Base-by-base conservation (phyloP, 768 basidiomycete species). In the Psilocybe cyanescens region DNA sequence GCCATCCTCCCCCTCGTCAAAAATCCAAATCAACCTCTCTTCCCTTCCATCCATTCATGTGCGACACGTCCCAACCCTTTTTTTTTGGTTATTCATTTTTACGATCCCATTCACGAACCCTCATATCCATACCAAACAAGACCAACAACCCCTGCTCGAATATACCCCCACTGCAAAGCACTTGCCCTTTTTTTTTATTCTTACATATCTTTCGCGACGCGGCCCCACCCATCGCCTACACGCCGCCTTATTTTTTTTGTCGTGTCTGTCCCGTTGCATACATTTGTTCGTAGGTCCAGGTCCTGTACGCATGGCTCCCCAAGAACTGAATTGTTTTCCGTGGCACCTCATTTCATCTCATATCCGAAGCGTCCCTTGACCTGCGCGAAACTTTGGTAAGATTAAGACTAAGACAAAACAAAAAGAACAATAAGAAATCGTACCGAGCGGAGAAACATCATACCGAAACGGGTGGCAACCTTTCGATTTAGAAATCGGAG, bases 91-190 rank as follows among this genome's bases (percentile, higher is more conserved):
- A 57, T 47, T 19, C 55, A 58, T 57, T 62, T 24, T 60, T 68
- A 64, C 65, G 70, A 67, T 68, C 63, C 54, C 58, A 62, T 57
- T 65, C 68, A 73, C 67, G 72, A 72, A 65, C 60, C 59, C 64
- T 67, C 61, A 65, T 57, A 59, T 59, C 64, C 65, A 69, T 65
- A 68, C 65, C 65, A 66, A 44, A 44, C 41, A 44, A 44, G 41
- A 44, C 41, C 41, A 44, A 39, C 37, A 39, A n/a, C 56, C 57
- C 60, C 37, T 28, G 19, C 64, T 53, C 64, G 57, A 65, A 63
- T 70, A 71, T 72, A 71, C 70, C 70, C 70, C 41, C 41, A 44
- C 41, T 12, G n/a, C n/a, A 44, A 30, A 39, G 63, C 24, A 65
- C 64, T 65, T 70, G 66, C 67, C 49, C 11, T 29, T 49, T 58